Percentiles rank a stretch among this genome's conserved stretches.
Conservation (phyloP, 176 grass and related monocot species). For the Zea luxurians region DNA sequence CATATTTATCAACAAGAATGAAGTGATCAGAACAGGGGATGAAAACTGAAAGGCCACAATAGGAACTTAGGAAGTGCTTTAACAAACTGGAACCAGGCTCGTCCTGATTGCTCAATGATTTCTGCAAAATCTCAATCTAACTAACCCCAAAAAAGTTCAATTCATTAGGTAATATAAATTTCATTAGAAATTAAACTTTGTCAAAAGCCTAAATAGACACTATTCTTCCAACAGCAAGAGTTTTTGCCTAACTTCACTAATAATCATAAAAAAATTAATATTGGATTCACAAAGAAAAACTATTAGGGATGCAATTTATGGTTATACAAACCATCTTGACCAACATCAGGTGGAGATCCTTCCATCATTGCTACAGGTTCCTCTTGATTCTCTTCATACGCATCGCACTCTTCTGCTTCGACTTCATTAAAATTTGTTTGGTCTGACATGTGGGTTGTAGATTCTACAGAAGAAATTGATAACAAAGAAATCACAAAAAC, state of each 20-base stretch:
- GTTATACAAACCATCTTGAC: slow-evolving; percentile 37
- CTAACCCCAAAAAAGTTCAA: not conserved
- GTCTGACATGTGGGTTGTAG: slow-evolving; percentile 41
- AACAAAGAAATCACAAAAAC: not conserved
- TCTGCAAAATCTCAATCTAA: not conserved
- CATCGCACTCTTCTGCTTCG: slow-evolving; percentile 66
- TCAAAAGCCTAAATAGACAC: slow-evolving; percentile 6
- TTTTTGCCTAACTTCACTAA: not conserved
- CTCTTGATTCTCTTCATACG: slow-evolving; percentile 78
- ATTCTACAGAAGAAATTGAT: slow-evolving; percentile 44
- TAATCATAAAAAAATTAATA: not conserved
- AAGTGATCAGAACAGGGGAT: not conserved
- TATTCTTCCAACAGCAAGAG: not conserved
- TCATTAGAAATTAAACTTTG: not conserved
- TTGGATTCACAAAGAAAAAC: not conserved
- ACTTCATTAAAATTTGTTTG: slow-evolving; percentile 57
- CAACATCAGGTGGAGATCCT: slow-evolving; percentile 64
- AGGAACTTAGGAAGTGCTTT: not conserved
- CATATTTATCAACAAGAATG: not conserved
- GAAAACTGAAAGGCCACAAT: not conserved
- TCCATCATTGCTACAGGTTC: slow-evolving; percentile 79
- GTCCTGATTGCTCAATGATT: not conserved
- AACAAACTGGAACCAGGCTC: not conserved
- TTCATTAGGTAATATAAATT: slow-evolving; percentile 2
- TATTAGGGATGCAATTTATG: slow-evolving; percentile 17